Percentiles rank a stretch among this genome's conserved stretches.
Conservation (phyloP, 441 rosid species). For the Mallotus japonicus region DNA sequence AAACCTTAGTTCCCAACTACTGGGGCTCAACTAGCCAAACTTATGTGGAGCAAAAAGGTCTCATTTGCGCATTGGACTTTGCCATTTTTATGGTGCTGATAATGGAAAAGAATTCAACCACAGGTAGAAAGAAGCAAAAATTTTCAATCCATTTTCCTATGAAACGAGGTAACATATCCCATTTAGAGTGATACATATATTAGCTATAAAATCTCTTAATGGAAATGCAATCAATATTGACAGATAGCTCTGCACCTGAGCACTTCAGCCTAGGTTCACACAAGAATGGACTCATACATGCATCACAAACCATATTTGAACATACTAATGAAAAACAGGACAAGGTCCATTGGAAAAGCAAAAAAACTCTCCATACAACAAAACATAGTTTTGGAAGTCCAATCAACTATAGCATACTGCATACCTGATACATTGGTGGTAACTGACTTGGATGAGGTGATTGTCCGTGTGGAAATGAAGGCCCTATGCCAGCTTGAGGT, state of each 20-base stretch:
- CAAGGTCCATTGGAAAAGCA: neutral
- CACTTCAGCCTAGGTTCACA: conserved; percentile 15
- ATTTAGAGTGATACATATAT: neutral
- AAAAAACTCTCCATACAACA: neutral
- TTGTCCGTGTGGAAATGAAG: conserved; percentile 71
- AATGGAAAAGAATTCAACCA: neutral
- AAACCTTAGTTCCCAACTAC: neutral
- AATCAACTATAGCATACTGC: conserved; percentile 31
- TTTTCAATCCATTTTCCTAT: neutral
- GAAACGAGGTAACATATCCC: neutral
- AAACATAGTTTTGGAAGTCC: neutral
- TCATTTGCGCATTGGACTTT: neutral
- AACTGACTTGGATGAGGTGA: conserved; percentile 54
- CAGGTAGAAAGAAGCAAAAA: neutral
- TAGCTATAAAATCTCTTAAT: neutral
- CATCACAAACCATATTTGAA: neutral
- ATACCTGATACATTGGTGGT: conserved; percentile 60
- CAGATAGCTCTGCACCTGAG: neutral
- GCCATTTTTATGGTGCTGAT: neutral
- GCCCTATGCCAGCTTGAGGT: conserved; percentile 51
- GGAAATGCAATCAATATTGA: neutral
- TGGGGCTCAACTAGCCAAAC: neutral
- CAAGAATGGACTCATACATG: neutral
- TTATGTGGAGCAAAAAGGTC: neutral
- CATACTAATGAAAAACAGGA: neutral